These are phyloP conservation scores for Stentor roeselii DNA, from an alignment of 73 alveolate genomes.

Conservation along the genomic window DNA sequence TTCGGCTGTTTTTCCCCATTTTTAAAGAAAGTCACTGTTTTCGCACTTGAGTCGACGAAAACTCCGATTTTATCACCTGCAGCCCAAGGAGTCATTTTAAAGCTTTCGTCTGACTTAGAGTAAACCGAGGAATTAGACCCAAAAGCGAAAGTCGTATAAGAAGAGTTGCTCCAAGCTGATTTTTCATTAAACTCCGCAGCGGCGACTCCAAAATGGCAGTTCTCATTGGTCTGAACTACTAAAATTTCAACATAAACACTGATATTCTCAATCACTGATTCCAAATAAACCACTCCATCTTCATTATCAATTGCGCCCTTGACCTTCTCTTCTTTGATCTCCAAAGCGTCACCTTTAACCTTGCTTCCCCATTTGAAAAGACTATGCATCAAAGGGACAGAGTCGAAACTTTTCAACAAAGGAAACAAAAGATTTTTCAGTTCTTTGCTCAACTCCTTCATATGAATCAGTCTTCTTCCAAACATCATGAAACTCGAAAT, in stretches of 20 bases:
- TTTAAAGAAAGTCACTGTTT: conserved; percentile 6
- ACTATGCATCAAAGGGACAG: neutral
- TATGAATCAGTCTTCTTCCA: neutral
- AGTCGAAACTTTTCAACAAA: neutral
- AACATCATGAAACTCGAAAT: neutral
- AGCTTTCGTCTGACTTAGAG: neutral
- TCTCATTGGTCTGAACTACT: neutral
- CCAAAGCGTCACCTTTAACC: neutral
- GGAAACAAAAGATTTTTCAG: neutral
- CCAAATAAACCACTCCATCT: neutral
- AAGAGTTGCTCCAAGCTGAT: neutral
- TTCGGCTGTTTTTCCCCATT: conserved; percentile 20
- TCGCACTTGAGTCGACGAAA: neutral
- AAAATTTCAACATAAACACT: neutral
- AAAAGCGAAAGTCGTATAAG: neutral
- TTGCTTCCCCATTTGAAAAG: neutral
- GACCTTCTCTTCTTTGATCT: neutral
- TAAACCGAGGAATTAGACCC: neutral
- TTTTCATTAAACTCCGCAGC: neutral
- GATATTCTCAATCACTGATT: neutral
- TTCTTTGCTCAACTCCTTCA: neutral
- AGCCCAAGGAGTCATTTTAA: neutral
- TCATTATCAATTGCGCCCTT: neutral
- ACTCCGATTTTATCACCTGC: conserved; percentile 19
- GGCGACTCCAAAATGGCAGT: neutral